A percentile compares a stretch with the other conserved stretches of the same genome.
These are phyloP conservation scores for Tephrocybe sp. DNA, from an alignment of 768 basidiomycete species.

Conservation along the genomic window DNA sequence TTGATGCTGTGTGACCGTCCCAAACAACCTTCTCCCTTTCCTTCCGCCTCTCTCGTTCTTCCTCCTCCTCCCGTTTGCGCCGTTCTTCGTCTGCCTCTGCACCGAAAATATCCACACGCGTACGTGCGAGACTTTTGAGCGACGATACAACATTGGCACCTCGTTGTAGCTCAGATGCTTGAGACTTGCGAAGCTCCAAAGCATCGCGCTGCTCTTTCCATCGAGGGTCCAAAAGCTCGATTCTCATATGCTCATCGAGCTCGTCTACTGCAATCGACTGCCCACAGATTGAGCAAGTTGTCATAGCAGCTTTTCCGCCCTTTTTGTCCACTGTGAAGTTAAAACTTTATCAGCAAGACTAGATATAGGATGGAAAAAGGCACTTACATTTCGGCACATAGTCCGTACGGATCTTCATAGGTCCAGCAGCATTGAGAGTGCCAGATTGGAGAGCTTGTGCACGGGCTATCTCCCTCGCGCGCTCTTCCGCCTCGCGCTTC, in stretches of 20 bases:
- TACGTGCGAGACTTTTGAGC: conserved; percentile 87
- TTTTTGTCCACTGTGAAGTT: conserved; percentile 58
- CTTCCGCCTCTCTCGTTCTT: conserved; percentile 73
- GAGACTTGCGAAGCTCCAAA: conserved; percentile 86
- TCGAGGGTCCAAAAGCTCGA: conserved; percentile 93
- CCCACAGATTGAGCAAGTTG: conserved; percentile 91
- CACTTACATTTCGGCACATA: conserved; percentile 89
- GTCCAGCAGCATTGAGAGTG: conserved; percentile 67
- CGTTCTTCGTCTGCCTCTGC: conserved; percentile 91
- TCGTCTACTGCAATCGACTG: conserved; percentile 96
- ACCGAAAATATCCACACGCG: conserved; percentile 98
- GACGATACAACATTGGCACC: conserved; percentile 95
- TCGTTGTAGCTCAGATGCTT: conserved; percentile 82
- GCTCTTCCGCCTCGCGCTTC: conserved; percentile 71
- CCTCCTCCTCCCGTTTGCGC: conserved; percentile 83
- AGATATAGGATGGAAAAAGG: neutral
- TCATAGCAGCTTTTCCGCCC: conserved; percentile 65
- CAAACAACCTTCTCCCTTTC: conserved; percentile 96
- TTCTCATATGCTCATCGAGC: conserved; percentile 96
- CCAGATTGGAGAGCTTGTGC: conserved; percentile 81
- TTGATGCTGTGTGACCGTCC: conserved; percentile 98
- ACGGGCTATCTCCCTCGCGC: conserved; percentile 66
- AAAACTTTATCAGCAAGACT: conserved; percentile 6
- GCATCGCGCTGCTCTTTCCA: conserved; percentile 96
- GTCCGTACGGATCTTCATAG: conserved; percentile 94